Conservation (phyloP, 2,329 filamentous ascomycete species). For the Fusarium protoensiforme region DNA sequence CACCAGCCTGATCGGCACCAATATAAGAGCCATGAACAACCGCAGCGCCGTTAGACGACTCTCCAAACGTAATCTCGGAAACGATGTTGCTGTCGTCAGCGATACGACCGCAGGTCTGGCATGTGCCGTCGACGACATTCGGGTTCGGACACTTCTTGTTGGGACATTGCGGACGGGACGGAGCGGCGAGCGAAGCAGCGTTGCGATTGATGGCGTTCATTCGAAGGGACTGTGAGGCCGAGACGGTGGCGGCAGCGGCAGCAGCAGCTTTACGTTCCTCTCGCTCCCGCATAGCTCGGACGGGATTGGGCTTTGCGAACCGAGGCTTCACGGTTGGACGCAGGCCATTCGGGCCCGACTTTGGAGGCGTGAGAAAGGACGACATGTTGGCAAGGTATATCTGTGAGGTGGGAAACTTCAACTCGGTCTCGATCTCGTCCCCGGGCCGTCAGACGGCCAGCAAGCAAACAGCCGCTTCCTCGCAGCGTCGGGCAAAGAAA, state of each 20-base stretch:
- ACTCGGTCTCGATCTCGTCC: constrained; percentile 13
- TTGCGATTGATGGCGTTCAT: constrained; percentile 47
- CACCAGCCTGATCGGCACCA: constrained; percentile 84
- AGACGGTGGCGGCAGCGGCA: constrained; percentile 47
- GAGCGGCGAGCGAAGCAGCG: constrained; percentile 45
- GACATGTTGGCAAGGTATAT: constrained; percentile 52
- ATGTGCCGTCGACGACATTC: constrained; percentile 74
- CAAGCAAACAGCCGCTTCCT: background rate
- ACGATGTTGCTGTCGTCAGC: constrained; percentile 91
- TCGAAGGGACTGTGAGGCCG: constrained; percentile 41
- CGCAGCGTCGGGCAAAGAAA: background rate
- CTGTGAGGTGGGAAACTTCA: background rate
- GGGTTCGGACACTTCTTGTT: constrained; percentile 71
- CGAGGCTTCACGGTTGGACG: constrained; percentile 50
- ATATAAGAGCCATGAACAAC: constrained; percentile 92
- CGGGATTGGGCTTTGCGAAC: constrained; percentile 58
- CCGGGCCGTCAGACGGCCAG: constrained; percentile 27
- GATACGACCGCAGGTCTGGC: constrained; percentile 85
- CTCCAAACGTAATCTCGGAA: constrained; percentile 90
- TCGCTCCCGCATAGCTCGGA: constrained; percentile 64
- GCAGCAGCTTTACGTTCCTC: constrained; percentile 55
- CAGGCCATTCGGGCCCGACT: constrained; percentile 44
- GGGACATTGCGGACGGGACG: constrained; percentile 60
- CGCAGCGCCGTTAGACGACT: constrained; percentile 85
- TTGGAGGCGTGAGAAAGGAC: constrained; percentile 57